phyloP scores from a whole-genome alignment of 208 protist genomes.

The Angomonas ambiguus region DNA sequence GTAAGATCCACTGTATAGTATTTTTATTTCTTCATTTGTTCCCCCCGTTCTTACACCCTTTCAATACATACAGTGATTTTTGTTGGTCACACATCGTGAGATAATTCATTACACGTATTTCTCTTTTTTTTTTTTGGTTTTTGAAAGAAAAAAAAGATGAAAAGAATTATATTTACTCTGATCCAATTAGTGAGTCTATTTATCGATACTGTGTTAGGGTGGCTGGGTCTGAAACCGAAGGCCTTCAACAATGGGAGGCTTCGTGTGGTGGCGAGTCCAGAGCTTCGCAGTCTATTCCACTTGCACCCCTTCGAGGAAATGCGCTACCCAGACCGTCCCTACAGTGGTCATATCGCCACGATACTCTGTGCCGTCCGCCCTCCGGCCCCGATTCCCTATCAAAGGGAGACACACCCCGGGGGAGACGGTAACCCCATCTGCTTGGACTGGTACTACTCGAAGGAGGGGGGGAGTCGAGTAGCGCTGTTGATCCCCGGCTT shows the following conservation, averaged over 20 bases:
- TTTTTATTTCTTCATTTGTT: conserved; percentile 1
- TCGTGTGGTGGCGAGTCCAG: not conserved
- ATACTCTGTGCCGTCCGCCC: conserved; percentile 64
- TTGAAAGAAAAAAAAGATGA: not conserved
- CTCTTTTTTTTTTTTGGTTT: conserved; percentile 4
- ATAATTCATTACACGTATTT: not conserved
- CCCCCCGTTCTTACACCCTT: not conserved
- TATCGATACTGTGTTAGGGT: conserved; percentile 13
- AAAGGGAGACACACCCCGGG: conserved; percentile 31
- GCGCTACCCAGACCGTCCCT: conserved; percentile 39
- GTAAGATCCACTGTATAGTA: not conserved
- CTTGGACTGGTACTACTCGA: conserved; percentile 49
- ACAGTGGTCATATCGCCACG: conserved; percentile 57
- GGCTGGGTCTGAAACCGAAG: conserved; percentile 3
- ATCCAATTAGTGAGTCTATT: conserved; percentile 19
- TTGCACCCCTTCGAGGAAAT: conserved; percentile 22
- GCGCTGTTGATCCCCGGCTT: conserved; percentile 69
- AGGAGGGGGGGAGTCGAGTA: conserved; percentile 23
- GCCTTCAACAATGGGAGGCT: conserved; percentile 7
- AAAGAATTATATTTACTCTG: conserved; percentile 19
- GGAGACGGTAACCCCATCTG: conserved; percentile 65
- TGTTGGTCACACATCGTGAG: too few relatives aligned
- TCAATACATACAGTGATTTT: too few relatives aligned
- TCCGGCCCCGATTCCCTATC: conserved; percentile 30
- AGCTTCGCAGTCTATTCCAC: conserved; percentile 15